phyloP scores from a whole-genome alignment of 1,284 basidiomycete genomes.

The Athelia psychrophila region DNA sequence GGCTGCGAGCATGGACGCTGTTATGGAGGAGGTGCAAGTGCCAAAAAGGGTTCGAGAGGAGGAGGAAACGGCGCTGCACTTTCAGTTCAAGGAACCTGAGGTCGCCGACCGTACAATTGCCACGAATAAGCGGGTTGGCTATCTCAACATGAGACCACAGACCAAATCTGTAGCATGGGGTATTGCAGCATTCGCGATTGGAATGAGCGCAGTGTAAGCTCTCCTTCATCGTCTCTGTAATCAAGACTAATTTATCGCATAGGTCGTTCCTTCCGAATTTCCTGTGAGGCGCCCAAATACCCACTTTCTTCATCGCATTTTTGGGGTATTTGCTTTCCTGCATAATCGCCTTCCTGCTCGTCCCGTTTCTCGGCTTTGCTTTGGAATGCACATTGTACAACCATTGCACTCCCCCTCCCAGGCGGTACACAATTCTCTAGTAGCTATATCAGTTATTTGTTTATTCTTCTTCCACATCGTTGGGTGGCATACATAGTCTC shows the following conservation, averaged over 20 bases:
- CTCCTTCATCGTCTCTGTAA: conserved; percentile 4
- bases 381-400: neutral
- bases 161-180: conserved; percentile 76
- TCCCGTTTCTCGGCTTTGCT: neutral
- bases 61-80: conserved; percentile 43
- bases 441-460: neutral
- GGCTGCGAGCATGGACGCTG: conserved; percentile 19
- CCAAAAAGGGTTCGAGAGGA: conserved; percentile 57
- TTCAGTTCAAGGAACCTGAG: conserved; percentile 66
- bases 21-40: conserved; percentile 21
- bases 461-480: conserved; percentile 1
- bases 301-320: neutral
- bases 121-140: conserved; percentile 56
- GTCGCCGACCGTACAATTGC: conserved; percentile 55
- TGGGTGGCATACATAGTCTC: neutral
- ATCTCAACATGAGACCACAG: conserved; percentile 47
- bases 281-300: conserved; percentile 18
- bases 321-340: neutral
- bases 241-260: conserved; percentile 8
- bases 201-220: conserved; percentile 66
- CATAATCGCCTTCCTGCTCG: neutral
- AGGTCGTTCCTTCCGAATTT: conserved; percentile 36
- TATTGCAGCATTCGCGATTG: conserved; percentile 68
- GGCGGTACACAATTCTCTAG: neutral
- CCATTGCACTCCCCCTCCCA: neutral